phyloP scores from a whole-genome alignment of 352 stramenopile genomes.

The Globisporangium rhizosaccharum region DNA sequence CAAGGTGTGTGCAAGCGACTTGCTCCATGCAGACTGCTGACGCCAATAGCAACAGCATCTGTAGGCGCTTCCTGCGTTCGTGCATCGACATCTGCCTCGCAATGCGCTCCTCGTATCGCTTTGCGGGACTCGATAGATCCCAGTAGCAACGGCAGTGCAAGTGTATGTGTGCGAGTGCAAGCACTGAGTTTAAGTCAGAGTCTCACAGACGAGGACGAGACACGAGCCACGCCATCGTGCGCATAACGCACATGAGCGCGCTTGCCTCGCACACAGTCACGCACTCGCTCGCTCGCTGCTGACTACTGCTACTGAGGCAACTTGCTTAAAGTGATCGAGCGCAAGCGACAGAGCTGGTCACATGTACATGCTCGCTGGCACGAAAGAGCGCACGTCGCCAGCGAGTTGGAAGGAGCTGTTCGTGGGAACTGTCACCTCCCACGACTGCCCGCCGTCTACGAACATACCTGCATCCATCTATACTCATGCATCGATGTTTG shows the following conservation, averaged over 20 bases:
- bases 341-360: too few relatives aligned
- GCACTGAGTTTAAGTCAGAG: constrained; percentile 23
- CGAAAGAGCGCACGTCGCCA: too few relatives aligned
- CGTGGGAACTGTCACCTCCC: too few relatives aligned
- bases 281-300: too few relatives aligned
- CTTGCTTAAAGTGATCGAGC: too few relatives aligned
- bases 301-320: too few relatives aligned
- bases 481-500: background rate
- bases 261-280: too few relatives aligned
- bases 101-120: background rate
- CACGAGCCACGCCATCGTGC: background rate
- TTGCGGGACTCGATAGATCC: background rate
- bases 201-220: background rate
- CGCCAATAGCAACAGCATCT: background rate
- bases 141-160: background rate
- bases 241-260: background rate
- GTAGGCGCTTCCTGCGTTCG: background rate
- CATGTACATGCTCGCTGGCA: too few relatives aligned
- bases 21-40: background rate
- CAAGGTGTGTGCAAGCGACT: background rate
- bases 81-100: background rate
- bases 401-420: too few relatives aligned
- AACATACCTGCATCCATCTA: too few relatives aligned
- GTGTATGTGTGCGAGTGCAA: background rate
- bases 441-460: too few relatives aligned